These are phyloP conservation scores for Penicillium bialowiezense DNA, from an alignment of 495 filamentous ascomycete genomes.

Conservation along the genomic window DNA sequence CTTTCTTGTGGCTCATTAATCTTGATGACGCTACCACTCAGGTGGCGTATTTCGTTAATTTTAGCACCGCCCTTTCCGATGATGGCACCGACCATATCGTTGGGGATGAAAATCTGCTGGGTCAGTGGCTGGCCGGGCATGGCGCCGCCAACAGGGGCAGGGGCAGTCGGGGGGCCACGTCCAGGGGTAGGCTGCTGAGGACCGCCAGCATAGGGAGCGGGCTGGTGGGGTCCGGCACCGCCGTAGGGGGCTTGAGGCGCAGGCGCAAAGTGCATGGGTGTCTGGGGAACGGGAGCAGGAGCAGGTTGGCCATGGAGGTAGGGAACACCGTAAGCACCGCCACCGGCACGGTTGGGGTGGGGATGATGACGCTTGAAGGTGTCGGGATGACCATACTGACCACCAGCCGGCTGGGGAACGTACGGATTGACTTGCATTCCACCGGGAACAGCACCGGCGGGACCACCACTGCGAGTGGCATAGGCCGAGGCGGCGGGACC, in stretches of 20 bases:
- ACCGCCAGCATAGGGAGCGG: slow-evolving; percentile 54
- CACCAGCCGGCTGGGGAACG: slow-evolving; percentile 84
- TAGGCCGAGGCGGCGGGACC: slow-evolving; percentile 96
- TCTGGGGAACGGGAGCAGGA: slow-evolving; percentile 60
- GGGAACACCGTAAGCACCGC: slow-evolving; percentile 66
- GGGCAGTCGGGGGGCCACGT: slow-evolving; percentile 45
- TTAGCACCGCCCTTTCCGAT: slow-evolving; percentile 98
- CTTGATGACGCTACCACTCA: slow-evolving; percentile 98
- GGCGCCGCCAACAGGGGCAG: slow-evolving; percentile 68
- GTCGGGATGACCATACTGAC: slow-evolving; percentile 88
- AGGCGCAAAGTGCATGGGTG: slow-evolving; percentile 68
- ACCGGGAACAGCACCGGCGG: slow-evolving; percentile 87
- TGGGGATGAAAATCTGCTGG: slow-evolving; percentile 98
- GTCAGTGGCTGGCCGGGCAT: slow-evolving; percentile 86
- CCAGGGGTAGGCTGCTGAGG: slow-evolving; percentile 59
- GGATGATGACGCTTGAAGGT: slow-evolving; percentile 69
- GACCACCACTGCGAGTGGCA: slow-evolving; percentile 89
- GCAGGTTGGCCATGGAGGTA: slow-evolving; percentile 65
- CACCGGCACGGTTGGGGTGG: slow-evolving; percentile 62
- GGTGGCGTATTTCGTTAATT: slow-evolving; percentile 97
- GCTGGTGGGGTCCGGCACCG: slow-evolving; percentile 76
- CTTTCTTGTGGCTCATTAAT: slow-evolving; percentile 99
- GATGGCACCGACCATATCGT: slow-evolving; percentile 99
- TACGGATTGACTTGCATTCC: slow-evolving; percentile 98
- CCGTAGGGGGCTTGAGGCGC: slow-evolving; percentile 66